phyloP scores from a whole-genome alignment of 805 yeast genomes.

The Candida loeiensis region DNA sequence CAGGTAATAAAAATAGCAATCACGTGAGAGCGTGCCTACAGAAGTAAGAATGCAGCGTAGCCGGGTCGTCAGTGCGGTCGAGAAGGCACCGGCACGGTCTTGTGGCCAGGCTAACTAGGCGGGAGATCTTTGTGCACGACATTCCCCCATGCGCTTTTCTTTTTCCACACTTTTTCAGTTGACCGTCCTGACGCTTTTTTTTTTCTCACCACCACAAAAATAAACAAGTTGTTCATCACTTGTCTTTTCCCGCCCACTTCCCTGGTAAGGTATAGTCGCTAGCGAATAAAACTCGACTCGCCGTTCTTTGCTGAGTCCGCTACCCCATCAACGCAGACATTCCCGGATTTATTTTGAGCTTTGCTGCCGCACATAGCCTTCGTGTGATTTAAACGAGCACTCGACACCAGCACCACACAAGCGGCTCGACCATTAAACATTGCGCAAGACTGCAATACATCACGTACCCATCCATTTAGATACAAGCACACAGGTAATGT shows the following conservation, averaged over 20 bases:
- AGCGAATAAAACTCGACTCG: not conserved
- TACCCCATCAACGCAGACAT: not conserved
- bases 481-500: constrained; percentile 13
- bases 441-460: not conserved
- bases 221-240: constrained; percentile 5
- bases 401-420: not conserved
- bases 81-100: no score
- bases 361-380: no score
- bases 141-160: not conserved
- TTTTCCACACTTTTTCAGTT: not conserved
- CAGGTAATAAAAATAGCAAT: not conserved
- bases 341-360: not conserved
- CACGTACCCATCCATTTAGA: not conserved
- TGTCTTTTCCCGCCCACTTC: constrained; percentile 4
- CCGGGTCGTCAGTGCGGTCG: no score
- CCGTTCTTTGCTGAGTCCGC: not conserved
- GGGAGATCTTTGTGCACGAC: not conserved
- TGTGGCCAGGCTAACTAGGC: not conserved
- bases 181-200: not conserved
- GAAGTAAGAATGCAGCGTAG: no score
- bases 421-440: not conserved
- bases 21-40: no score
- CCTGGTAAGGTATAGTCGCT: constrained; percentile 2
- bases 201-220: constrained; percentile 1
- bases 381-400: not conserved